Evolutionary conservation across 179 eudicot genomes (phyloP).

Genomic region (Carnegiea gigantea): DNA sequence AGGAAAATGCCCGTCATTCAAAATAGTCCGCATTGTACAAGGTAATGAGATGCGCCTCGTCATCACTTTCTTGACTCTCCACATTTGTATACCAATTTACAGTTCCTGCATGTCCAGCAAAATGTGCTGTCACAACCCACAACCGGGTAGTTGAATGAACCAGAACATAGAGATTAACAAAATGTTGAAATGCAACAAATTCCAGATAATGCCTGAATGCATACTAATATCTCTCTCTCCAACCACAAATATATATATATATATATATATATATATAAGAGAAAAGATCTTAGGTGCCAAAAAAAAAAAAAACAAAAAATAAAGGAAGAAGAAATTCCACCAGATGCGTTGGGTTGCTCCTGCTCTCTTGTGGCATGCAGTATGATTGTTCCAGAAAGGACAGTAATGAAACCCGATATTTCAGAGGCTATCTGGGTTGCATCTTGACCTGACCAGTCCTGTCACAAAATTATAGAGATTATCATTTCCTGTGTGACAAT

Average conservation of each 20-base stretch:
- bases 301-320: neutral
- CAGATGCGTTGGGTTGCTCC: slow-evolving; percentile 53
- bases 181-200: neutral
- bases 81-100: slow-evolving; percentile 38
- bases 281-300: no score
- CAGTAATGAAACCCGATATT: slow-evolving; percentile 79
- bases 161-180: neutral
- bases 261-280: no score
- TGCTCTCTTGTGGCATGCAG: slow-evolving; percentile 77
- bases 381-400: slow-evolving; percentile 75
- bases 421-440: slow-evolving; percentile 84
- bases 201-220: neutral
- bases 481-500: neutral
- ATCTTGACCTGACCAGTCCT: slow-evolving; percentile 85
- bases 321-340: slow-evolving; percentile 29
- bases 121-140: slow-evolving; percentile 8
- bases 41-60: slow-evolving; percentile 43
- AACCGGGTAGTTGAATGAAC: neutral
- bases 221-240: neutral
- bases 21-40: slow-evolving; percentile 54
- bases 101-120: slow-evolving; percentile 40
- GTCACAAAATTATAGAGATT: neutral
- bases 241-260: no score
- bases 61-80: slow-evolving; percentile 36
- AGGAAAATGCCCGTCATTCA: slow-evolving; percentile 6